Evolutionary conservation across 225 moss, liverwort and hornwort species (phyloP).

Genomic region (Neckera pumila): DNA sequence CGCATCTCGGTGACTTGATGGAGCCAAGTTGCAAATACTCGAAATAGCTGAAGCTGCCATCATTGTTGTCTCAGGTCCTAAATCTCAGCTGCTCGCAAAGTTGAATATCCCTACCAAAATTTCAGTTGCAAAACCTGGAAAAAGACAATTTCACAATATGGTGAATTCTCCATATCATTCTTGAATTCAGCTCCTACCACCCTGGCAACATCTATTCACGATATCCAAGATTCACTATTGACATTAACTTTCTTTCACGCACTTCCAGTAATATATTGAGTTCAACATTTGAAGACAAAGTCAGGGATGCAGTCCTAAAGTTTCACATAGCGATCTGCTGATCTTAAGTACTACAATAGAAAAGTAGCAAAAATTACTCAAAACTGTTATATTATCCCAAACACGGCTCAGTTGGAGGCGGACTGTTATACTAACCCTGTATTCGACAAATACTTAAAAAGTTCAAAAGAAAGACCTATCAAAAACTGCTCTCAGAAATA

Average conservation of each 20-base stretch:
- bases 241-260: background rate
- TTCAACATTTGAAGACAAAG: background rate
- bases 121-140: background rate
- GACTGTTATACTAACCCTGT: background rate
- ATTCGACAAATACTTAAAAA: background rate
- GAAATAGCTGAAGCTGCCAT: conserved; percentile 39
- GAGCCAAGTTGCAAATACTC: conserved; percentile 10
- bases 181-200: background rate
- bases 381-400: background rate
- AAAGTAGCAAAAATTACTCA: background rate
- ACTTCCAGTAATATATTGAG: background rate
- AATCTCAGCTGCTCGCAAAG: background rate
- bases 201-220: background rate
- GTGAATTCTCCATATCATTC: background rate
- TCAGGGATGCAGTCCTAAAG: background rate
- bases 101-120: background rate
- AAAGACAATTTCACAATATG: background rate
- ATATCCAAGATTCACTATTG: background rate
- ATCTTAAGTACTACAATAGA: background rate
- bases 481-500: background rate
- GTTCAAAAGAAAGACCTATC: background rate
- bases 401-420: background rate
- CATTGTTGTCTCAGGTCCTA: background rate
- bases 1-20: background rate
- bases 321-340: background rate